Evolutionary conservation across 495 filamentous ascomycete genomes (phyloP), one percentile per base, ranked within the genome.

Genomic region (Staphylotrichum tortipilum): DNA sequence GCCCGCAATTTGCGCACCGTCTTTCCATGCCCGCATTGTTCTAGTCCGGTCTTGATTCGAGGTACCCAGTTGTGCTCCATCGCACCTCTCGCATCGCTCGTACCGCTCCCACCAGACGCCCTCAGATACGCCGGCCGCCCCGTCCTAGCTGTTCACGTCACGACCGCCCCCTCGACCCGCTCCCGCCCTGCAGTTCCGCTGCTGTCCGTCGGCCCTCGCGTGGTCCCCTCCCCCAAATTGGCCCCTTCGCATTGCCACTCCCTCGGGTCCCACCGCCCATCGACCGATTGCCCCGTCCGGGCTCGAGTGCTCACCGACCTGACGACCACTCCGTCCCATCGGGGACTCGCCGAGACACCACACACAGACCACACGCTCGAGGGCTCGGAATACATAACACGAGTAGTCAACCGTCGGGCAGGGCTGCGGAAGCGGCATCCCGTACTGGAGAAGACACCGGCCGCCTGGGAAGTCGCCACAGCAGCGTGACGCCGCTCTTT

Each of bases 21-120:
- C 47, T 29, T 50, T 43, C 51, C 43, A 33, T 43, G 45, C 43
- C 47, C 43, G 19, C 47, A 40, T 15, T 33, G 31, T 38, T 22
- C n/a, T n/a, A n/a, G n/a, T n/a, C n/a, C n/a, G n/a, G n/a, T n/a
- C n/a, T n/a, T n/a, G n/a, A n/a, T n/a, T n/a, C n/a, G n/a, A n/a
- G n/a, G 19, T 42, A 26, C 30, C 17, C 14, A 35, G 18, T 47
- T 44, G 19, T 37, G 42, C 36, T 44, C 52, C 44, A 56, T 49
- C 46, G 39, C 45, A 33, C 37, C 7, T 18, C 37, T 47, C 22
- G 26, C 10, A 41, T 21, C 44, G n/a, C n/a, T 12, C 52, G 30
- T 22, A 1, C 30, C n/a, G 11, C 23, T 41, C 37, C 10, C 19
- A 39, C 31, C n/a, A n/a, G n/a, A n/a, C n/a, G n/a, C n/a, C n/a